These are phyloP conservation scores for Fusarium pseudograminearum DNA, from an alignment of 2,329 filamentous ascomycete species.

Conservation along the genomic window DNA sequence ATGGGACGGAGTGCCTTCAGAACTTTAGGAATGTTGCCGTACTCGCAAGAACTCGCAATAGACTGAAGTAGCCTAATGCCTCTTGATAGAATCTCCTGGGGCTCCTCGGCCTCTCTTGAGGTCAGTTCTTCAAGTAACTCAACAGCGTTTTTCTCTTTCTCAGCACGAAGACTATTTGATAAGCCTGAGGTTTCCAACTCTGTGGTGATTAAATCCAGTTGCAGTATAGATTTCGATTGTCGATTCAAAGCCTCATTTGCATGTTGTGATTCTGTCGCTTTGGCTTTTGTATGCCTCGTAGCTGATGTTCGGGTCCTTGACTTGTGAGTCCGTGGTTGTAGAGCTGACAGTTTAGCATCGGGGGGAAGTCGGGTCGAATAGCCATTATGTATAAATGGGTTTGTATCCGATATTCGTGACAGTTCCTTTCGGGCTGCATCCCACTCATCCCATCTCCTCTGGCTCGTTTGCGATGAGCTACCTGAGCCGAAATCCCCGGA, in stretches of 20 bases:
- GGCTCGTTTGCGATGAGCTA: slow-evolving; percentile 22
- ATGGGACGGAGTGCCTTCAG: slow-evolving; percentile 41
- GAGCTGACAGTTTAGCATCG: slow-evolving; percentile 20
- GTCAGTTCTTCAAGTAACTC: slow-evolving; percentile 36
- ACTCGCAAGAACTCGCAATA: slow-evolving; percentile 28
- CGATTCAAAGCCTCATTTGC: neutral
- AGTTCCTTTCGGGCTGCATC: slow-evolving; percentile 43
- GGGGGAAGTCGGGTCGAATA: slow-evolving; percentile 35
- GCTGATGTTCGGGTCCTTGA: neutral
- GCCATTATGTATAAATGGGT: slow-evolving; percentile 30
- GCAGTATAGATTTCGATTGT: neutral
- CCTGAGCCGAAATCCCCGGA: neutral
- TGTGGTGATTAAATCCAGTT: slow-evolving; percentile 27
- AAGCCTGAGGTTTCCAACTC: slow-evolving; percentile 22
- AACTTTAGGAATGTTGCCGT: slow-evolving; percentile 34
- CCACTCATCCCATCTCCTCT: slow-evolving; percentile 45
- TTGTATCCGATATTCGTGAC: slow-evolving; percentile 36
- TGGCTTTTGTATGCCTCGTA: neutral
- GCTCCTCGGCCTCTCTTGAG: slow-evolving; percentile 23
- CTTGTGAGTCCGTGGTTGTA: slow-evolving; percentile 1
- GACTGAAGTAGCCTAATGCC: slow-evolving; percentile 46
- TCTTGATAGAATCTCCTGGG: slow-evolving; percentile 26
- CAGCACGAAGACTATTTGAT: neutral
- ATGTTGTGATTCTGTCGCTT: neutral
- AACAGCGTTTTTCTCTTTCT: slow-evolving; percentile 31